Percentiles rank a stretch among this genome's conserved stretches.
Evolutionary conservation across 345 rosid genomes (phyloP).

Genomic region (Triadica sebifera): DNA sequence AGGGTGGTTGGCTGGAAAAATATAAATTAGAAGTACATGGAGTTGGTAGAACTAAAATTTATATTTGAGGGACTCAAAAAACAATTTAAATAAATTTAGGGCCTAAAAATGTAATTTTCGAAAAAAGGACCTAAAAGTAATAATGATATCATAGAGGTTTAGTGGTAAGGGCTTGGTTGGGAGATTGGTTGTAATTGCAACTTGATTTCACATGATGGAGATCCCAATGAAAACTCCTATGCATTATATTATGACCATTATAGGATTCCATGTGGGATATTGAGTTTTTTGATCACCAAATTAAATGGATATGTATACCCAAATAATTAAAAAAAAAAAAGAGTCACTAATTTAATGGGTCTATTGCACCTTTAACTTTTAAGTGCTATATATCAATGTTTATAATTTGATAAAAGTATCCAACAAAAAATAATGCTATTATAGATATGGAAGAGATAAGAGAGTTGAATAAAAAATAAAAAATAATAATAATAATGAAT

Average conservation of each 20-base stretch:
- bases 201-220: conserved; percentile 28
- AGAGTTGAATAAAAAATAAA: not conserved
- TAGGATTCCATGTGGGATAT: conserved; percentile 34
- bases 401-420: conserved; percentile 14
- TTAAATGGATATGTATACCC: conserved; percentile 14
- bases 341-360: conserved; percentile 12
- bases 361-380: conserved; percentile 19
- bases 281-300: conserved; percentile 16
- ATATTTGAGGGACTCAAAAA: too few relatives aligned
- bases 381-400: conserved; percentile 19
- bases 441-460: conserved; percentile 3
- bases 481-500: too few relatives aligned
- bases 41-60: too few relatives aligned
- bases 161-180: conserved; percentile 24
- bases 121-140: not conserved
- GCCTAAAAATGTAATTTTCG: too few relatives aligned
- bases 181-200: conserved; percentile 8
- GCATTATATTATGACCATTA: conserved; percentile 17
- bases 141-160: conserved; percentile 22
- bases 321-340: too few relatives aligned
- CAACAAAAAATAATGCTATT: conserved; percentile 11
- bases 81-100: too few relatives aligned
- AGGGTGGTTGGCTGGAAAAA: too few relatives aligned
- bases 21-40: too few relatives aligned
- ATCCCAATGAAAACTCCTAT: conserved; percentile 25